A percentile compares a stretch with the other conserved stretches of the same genome.
These are phyloP conservation scores for Trichoderma sp. DNA, from an alignment of 2,329 filamentous ascomycete genomes.

Conservation along the genomic window DNA sequence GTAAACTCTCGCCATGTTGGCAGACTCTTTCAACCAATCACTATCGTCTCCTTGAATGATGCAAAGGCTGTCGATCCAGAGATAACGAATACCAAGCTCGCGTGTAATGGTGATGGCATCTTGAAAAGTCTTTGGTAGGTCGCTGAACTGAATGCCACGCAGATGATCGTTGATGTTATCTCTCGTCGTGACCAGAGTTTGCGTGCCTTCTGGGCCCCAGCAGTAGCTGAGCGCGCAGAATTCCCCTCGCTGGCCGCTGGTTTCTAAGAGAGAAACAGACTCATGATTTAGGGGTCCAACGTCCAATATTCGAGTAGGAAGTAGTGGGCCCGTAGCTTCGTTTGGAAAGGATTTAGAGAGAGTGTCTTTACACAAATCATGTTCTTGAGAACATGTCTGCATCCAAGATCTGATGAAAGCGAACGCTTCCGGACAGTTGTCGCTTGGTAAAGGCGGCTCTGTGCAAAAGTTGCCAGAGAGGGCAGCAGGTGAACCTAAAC, in stretches of 20 bases:
- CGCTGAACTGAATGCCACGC: background rate
- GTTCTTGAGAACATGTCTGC: background rate
- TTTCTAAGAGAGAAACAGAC: background rate
- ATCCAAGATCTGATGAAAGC: background rate
- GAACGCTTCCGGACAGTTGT: background rate
- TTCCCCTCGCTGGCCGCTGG: background rate
- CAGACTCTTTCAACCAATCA: background rate
- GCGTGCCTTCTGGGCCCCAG: background rate
- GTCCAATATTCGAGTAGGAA: background rate
- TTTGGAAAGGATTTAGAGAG: background rate
- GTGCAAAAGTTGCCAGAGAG: background rate
- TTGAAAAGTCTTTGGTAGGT: background rate
- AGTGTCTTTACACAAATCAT: background rate
- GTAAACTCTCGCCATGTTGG: background rate
- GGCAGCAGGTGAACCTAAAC: background rate
- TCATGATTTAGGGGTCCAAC: background rate
- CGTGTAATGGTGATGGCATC: background rate
- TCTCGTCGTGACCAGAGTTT: background rate
- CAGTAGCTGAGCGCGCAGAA: background rate
- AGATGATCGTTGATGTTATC: background rate
- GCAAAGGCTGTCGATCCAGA: background rate
- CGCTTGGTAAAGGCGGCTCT: background rate
- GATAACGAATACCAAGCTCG: background rate
- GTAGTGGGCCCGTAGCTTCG: accelerated
- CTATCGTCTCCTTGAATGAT: background rate